Base-by-base conservation (phyloP, 345 rosid genomes). In the Trapa bicornis region DNA sequence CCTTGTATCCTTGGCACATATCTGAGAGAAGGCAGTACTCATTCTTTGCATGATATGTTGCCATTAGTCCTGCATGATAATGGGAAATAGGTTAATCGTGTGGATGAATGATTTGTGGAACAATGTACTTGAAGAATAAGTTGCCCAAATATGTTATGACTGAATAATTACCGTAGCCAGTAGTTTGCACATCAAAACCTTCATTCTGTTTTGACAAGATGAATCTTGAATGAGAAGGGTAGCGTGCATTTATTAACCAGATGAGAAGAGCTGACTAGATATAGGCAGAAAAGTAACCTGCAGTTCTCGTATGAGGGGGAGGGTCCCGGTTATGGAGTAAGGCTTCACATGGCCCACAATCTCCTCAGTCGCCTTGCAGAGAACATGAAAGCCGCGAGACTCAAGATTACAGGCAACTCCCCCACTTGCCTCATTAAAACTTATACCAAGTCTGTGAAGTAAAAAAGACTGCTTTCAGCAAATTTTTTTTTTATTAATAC, bases 361-460 rank as follows among this genome's bases (percentile, higher is more conserved):
- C 71, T 86, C 89, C 81, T 89, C 80, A 6, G 99, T 95, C 70
- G 98, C 98, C 77, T 91, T 85, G 77, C 89, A 87, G 68, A 91
- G 72, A 60, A 87, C 87, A 36, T 95, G 89, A 78, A 79, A 95
- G 75, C 97, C 98, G 15, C 77, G 29, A 22, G 99, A 95, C 67
- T 89, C 85, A 39, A 95, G 97, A 71, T 89, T 65, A 78, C 99
- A 95, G 32, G 97, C 99, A 80, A 91, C 96, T 74, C 99, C 98
- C 67, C 91, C 73, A 14, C 33, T 78, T 50, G 89, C 83, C 78
- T 87, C 96, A 60, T 89, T 86, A 68, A 91, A 95, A 75, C 82
- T 85, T 74, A 95, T 41, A 17, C 85, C 70, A 47, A 91, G 86
- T 53, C 99, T 95, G 81, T 56, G 50, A 64, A 68, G n/a, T 11